Evolutionary conservation across 768 basidiomycete genomes (phyloP), one percentile per base, ranked within the genome.

Genomic region (Cantharellus anzutake): DNA sequence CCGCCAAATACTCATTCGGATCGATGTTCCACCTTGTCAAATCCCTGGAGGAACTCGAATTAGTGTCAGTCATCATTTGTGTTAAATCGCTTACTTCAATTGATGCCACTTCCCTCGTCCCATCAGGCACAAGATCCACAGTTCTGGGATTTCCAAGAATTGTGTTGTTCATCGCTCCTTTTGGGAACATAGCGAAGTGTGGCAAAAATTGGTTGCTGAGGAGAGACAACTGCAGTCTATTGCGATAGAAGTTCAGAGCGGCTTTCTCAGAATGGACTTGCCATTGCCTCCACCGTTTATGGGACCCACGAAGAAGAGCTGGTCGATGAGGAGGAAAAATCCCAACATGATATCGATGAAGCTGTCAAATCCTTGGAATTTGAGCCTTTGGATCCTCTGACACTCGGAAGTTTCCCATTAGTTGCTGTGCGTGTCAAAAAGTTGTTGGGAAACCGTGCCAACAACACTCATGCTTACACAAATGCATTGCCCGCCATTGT

Each of bases 151-250:
- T 14, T 61, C 64, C n/a, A 66, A 88, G 82, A 55, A 92, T 68
- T 79, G 85, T 61, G 80, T 79, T 67, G 80, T 94, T 51, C 90
- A 90, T 72, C 84, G 78, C 65, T 81, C 90, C 67, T 92, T 91
- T 68, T 86, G 83, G 66, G 82, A 87, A 56, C 75, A 78, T 42
- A 86, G 79, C 65, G 73, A 79, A 0, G 74, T 79, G n/a, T 90
- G 87, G 87, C 78, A 81, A 66, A 78, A 76, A 59, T 82, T 90
- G 60, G 78, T 80, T 7, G 78, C 81, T 16, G 86, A 87, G 70
- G 84, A 84, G 68, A 71, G 68, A 53, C 70, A 72, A 52, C n/a
- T n/a, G n/a, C n/a, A n/a, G n/a, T n/a, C n/a, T n/a, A n/a, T n/a
- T n/a, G n/a, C n/a, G n/a, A n/a, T n/a, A n/a, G n/a, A n/a, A n/a